Conservation (phyloP, 805 yeast genomes). For the Hanseniaspora occidentalis region DNA sequence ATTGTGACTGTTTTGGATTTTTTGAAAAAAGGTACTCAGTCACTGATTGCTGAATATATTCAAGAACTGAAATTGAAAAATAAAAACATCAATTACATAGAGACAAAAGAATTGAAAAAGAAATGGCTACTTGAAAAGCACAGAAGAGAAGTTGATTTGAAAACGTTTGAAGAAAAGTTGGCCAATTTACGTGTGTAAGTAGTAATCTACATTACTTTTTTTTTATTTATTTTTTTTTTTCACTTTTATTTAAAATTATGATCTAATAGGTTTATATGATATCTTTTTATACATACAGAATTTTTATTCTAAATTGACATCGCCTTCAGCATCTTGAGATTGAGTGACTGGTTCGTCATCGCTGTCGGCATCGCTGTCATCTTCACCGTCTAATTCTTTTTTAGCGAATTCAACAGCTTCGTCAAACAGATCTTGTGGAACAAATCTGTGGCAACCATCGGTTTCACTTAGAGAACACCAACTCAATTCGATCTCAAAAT, state of each 20-base stretch:
- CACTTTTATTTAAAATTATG: not conserved
- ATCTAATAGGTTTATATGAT: not conserved
- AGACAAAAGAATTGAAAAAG: not conserved
- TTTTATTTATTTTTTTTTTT: not conserved
- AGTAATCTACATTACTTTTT: too few relatives aligned
- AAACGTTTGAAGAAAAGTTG: not conserved
- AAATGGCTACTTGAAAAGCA: constrained; percentile 2
- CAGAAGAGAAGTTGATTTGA: constrained; percentile 1
- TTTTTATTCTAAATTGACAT: constrained; percentile 7
- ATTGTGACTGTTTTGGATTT: constrained; percentile 1
- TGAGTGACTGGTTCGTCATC: constrained; percentile 14
- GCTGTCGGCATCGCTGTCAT: constrained; percentile 13
- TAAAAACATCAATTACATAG: constrained; percentile 1
- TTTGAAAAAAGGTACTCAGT: constrained; percentile 3
- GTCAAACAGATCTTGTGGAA: constrained; percentile 65
- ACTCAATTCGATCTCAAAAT: constrained; percentile 85
- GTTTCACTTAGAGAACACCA: constrained; percentile 78
- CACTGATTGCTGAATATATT: constrained; percentile 1
- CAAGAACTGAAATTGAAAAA: constrained; percentile 1
- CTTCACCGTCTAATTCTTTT: constrained; percentile 43
- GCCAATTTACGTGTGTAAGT: not conserved
- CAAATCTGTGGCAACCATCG: constrained; percentile 62
- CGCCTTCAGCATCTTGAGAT: constrained; percentile 12
- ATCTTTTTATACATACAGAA: not conserved
- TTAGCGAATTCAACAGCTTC: constrained; percentile 81